Base-by-base conservation (phyloP, 495 filamentous ascomycete species). In the Haplographium delicatum region DNA sequence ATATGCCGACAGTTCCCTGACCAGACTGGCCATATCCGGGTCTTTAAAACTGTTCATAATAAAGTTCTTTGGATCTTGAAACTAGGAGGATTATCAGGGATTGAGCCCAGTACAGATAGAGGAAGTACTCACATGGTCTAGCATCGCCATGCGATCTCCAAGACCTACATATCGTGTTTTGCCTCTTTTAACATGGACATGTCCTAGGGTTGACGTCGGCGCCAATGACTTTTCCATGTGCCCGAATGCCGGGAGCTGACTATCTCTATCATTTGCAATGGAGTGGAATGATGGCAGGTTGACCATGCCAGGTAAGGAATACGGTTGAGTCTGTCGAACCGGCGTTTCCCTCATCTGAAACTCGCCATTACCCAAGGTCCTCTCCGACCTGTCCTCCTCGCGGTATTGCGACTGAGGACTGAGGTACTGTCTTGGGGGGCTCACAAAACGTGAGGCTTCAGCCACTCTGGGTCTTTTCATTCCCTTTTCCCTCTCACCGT, bases 11-110 rank as follows among this genome's bases (percentile, higher is more conserved):
- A 60, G 26, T 26, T 60, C 58, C 5, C 43, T 18, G 8, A 60
- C 34, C 8, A 51, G 43, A 23, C 3, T 27, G n/a, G 18, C 34
- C 13, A 42, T 30, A 7, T 42, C 43, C 5, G 35, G 33, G 30
- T 54, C 42, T 40, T 35, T 48, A 26, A 31, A 31, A 31, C 28
- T 39, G 16, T 24, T 33, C 18, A 60, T 28, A 8, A 56, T 56
- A 35, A 56, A 60, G 13, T 40, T n/a, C 23, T 56, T 60, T 4
- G 50, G 41, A 28, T 50, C 47, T 27, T 44, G 33, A 30, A 60
- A 60, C 57, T 60, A 18, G 11, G 13, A 24, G 2, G 18, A 30
- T 56, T 22, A 56, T 45, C 37, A 25, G 4, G n/a, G n/a, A n/a
- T n/a, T n/a, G 7, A 26, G 13, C 7, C 33, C 34, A 13, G 20